Evolutionary conservation across 208 protist species (phyloP).

Genomic region (Jaenimonas drosophilae): DNA sequence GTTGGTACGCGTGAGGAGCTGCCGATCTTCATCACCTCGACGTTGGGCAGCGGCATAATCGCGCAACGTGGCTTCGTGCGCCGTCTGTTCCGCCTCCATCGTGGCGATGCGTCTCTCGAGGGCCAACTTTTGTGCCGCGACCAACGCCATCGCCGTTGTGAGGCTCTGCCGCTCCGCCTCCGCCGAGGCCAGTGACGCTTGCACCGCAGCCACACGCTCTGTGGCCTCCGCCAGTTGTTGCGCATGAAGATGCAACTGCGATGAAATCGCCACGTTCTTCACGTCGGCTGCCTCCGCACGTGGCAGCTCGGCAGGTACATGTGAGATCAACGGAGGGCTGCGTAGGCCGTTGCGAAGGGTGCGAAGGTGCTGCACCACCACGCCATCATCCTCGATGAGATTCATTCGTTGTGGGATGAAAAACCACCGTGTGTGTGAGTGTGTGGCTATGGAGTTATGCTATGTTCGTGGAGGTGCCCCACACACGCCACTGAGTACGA

Average conservation of each 20-base stretch:
- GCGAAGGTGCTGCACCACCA: too few species aligned
- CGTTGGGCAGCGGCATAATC: too few species aligned
- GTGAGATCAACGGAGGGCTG: not conserved
- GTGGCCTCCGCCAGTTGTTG: not conserved
- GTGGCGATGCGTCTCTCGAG: too few species aligned
- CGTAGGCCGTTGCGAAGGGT: too few species aligned
- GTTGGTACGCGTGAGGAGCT: not conserved
- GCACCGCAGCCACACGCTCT: not conserved
- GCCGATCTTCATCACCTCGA: too few species aligned
- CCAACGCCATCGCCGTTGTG: slow-evolving; percentile 9
- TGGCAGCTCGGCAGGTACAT: not conserved
- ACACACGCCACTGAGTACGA: too few species aligned
- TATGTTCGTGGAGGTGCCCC: too few species aligned
- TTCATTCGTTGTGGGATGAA: too few species aligned
- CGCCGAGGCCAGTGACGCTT: slow-evolving; percentile 1
- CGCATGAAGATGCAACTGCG: not conserved
- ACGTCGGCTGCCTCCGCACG: not conserved
- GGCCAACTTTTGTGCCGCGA: slow-evolving; percentile 11
- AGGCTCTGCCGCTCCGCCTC: slow-evolving; percentile 7
- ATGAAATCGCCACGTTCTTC: not conserved
- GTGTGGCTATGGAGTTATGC: too few species aligned
- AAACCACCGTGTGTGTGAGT: too few species aligned
- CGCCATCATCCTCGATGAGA: too few species aligned
- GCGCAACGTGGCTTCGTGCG: too few species aligned
- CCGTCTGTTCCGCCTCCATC: not conserved